A percentile compares a stretch with the other conserved stretches of the same genome.
phyloP scores from a whole-genome alignment of 768 basidiomycete genomes.

The Leucogyrophana mollusca region DNA sequence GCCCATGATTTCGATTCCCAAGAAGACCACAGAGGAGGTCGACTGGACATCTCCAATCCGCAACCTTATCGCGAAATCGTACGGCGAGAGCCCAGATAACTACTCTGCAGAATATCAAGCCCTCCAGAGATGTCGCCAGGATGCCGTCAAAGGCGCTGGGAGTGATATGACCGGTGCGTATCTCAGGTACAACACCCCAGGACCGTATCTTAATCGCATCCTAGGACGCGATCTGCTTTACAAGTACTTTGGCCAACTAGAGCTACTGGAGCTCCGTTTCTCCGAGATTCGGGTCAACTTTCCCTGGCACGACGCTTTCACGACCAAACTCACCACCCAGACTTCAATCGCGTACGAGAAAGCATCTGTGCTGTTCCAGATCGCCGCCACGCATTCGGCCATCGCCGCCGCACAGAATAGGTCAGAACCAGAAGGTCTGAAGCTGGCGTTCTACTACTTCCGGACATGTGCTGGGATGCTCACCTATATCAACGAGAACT shows the following conservation, averaged over 20 bases:
- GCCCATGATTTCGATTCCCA: constrained; percentile 89
- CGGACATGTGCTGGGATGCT: constrained; percentile 93
- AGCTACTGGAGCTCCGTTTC: constrained; percentile 94
- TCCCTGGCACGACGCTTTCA: constrained; percentile 97
- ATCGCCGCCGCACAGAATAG: constrained; percentile 85
- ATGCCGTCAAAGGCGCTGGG: constrained; percentile 94
- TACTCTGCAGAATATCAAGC: constrained; percentile 82
- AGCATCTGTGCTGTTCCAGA: constrained; percentile 95
- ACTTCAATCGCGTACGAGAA: constrained; percentile 98
- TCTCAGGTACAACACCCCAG: background rate
- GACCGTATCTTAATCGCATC: background rate
- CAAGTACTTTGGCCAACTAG: constrained; percentile 99
- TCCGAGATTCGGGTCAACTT: constrained; percentile 96
- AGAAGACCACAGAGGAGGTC: constrained; percentile 93
- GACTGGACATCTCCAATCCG: constrained; percentile 93
- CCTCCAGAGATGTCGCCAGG: constrained; percentile 90
- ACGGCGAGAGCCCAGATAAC: constrained; percentile 89
- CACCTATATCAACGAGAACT: constrained; percentile 99
- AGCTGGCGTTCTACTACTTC: constrained; percentile 91
- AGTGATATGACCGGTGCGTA: constrained; percentile 88
- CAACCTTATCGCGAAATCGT: constrained; percentile 83
- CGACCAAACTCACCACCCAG: constrained; percentile 88
- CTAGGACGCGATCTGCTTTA: constrained; percentile 89
- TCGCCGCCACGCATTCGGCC: constrained; percentile 90
- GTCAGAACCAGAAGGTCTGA: constrained; percentile 87